A percentile compares a stretch with the other conserved stretches of the same genome.
These are phyloP conservation scores for Floccularia luteovirens DNA, from an alignment of 768 basidiomycete genomes.

Conservation along the genomic window DNA sequence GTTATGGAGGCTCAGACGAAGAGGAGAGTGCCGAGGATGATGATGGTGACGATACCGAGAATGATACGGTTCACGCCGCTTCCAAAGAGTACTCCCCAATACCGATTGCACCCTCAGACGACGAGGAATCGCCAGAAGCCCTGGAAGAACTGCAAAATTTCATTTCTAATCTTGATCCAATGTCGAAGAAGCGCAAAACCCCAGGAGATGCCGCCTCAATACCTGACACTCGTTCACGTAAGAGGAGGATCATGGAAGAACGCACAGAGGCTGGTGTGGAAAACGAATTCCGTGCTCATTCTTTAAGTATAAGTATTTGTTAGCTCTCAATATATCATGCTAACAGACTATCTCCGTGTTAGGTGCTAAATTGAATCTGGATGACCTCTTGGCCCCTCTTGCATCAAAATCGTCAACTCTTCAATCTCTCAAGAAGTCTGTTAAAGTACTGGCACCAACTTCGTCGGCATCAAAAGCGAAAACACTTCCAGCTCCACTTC, in stretches of 20 bases:
- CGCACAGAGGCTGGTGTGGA: conserved; percentile 75
- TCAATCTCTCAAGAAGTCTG: conserved; percentile 60
- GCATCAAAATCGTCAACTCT: conserved; percentile 56
- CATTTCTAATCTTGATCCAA: conserved; percentile 57
- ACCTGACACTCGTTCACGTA: conserved; percentile 26
- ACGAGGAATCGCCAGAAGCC: conserved; percentile 45
- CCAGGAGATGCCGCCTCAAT: conserved; percentile 21
- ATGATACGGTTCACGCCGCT: no score
- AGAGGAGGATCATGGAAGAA: conserved; percentile 60
- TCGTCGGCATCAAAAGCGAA: conserved; percentile 45
- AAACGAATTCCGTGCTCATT: conserved; percentile 65
- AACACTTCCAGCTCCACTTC: conserved; percentile 76
- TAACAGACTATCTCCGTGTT: neutral
- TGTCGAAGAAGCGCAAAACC: conserved; percentile 65
- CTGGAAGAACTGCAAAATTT: conserved; percentile 67
- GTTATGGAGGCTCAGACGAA: conserved; percentile 26
- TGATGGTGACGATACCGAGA: conserved; percentile 25
- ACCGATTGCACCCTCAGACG: conserved; percentile 39
- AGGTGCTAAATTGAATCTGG: conserved; percentile 57
- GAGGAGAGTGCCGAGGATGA: conserved; percentile 25
- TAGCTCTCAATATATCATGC: neutral
- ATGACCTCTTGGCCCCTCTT: conserved; percentile 73
- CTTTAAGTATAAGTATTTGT: conserved; percentile 25
- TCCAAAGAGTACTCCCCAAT: conserved; percentile 34
- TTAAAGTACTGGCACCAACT: conserved; percentile 52